Percentiles rank a stretch among this genome's conserved stretches.
Conservation (phyloP, 192 early-diverging fungal species). For the Lobosporangium transversale region DNA sequence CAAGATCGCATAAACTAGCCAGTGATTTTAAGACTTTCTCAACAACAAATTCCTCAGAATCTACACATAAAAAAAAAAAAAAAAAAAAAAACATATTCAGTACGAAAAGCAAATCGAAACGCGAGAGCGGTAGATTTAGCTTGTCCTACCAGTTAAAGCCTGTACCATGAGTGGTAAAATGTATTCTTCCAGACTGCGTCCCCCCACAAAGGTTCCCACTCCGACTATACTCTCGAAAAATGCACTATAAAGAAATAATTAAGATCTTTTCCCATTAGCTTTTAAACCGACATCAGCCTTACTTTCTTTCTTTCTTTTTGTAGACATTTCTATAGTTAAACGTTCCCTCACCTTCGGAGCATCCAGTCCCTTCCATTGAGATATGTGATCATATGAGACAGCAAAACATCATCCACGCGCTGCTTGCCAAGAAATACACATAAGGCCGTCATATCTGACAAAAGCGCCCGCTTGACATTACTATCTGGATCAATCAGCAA, state of each 20-base stretch:
- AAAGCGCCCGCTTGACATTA: conserved; percentile 84
- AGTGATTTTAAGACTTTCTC: conserved; percentile 88
- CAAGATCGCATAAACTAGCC: conserved; percentile 78
- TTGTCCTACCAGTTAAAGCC: conserved; percentile 71
- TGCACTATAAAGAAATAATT: conserved; percentile 65
- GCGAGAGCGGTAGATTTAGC: neutral
- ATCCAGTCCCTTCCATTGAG: conserved; percentile 97
- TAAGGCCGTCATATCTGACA: conserved; percentile 82
- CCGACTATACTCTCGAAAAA: conserved; percentile 96
- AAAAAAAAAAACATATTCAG: neutral
- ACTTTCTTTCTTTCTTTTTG: too few species aligned
- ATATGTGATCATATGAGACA: conserved; percentile 96
- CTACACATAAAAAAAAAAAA: conserved; percentile 48
- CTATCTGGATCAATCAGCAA: conserved; percentile 85
- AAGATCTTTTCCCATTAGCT: too few species aligned
- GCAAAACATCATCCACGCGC: conserved; percentile 81
- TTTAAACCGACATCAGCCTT: too few species aligned
- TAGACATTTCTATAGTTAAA: neutral
- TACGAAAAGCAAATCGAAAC: neutral
- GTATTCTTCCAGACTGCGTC: conserved; percentile 88
- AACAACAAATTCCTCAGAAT: conserved; percentile 92
- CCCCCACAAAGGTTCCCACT: conserved; percentile 88
- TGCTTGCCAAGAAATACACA: conserved; percentile 87
- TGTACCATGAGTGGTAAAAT: conserved; percentile 94
- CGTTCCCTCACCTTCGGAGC: conserved; percentile 72